Evolutionary conservation across 345 rosid genomes (phyloP).

Genomic region (Rhizophora mangle): DNA sequence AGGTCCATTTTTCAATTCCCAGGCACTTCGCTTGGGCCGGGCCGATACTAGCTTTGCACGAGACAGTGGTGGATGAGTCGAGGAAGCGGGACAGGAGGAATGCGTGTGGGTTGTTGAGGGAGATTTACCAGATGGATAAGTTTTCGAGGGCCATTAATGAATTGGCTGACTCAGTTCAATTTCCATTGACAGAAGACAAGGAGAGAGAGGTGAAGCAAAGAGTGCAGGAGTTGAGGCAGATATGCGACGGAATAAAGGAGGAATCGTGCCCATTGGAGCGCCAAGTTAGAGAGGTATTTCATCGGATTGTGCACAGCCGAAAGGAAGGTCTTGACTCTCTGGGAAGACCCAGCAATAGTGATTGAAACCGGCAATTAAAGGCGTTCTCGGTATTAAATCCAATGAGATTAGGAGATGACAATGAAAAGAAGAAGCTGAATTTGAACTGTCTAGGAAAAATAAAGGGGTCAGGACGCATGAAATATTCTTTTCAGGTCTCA

Average conservation of each 20-base stretch:
- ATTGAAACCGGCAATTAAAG: constrained; percentile 15
- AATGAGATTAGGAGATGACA: constrained; percentile 8
- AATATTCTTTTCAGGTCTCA: constrained; percentile 32
- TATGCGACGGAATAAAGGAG: constrained; percentile 49
- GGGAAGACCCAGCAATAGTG: constrained; percentile 39
- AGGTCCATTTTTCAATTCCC: constrained; percentile 66
- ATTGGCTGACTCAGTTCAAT: constrained; percentile 61
- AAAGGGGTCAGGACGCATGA: constrained; percentile 24
- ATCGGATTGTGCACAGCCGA: constrained; percentile 71
- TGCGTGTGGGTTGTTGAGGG: constrained; percentile 72
- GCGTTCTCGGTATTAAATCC: constrained; percentile 2
- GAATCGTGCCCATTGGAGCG: constrained; percentile 82
- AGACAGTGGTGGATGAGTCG: constrained; percentile 72
- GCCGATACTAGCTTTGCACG: constrained; percentile 59
- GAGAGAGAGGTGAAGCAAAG: constrained; percentile 58
- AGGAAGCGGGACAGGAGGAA: constrained; percentile 73
- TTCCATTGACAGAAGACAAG: constrained; percentile 57
- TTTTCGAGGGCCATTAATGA: constrained; percentile 57
- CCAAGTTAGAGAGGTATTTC: constrained; percentile 81
- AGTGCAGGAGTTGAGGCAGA: constrained; percentile 54
- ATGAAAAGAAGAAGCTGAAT: constrained; percentile 1
- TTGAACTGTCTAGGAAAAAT: constrained; percentile 15
- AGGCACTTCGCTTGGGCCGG: constrained; percentile 69
- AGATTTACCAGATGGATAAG: constrained; percentile 76
- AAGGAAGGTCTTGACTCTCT: constrained; percentile 73